Conservation (phyloP, 768 basidiomycete genomes). For the Lanmaoa rubissima region DNA sequence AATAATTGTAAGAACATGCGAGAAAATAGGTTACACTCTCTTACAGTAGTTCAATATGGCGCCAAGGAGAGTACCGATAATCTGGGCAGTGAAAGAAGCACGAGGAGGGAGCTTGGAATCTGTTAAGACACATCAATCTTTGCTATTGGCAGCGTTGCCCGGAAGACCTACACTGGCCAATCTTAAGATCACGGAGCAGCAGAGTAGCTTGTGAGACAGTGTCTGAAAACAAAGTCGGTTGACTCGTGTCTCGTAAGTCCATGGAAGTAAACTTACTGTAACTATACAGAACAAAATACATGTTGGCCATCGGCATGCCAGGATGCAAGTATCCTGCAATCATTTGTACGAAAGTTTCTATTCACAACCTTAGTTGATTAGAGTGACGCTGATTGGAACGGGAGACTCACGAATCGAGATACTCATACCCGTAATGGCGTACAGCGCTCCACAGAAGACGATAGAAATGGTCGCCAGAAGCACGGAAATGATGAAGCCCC, state of each 20-base stretch:
- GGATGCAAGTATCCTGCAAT: slow-evolving; percentile 38
- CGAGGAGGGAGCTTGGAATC: slow-evolving; percentile 60
- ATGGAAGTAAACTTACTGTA: slow-evolving; percentile 36
- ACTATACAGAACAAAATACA: slow-evolving; percentile 45
- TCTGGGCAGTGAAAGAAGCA: slow-evolving; percentile 59
- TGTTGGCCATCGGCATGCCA: slow-evolving; percentile 42
- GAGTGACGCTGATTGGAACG: not conserved
- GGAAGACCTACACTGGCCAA: slow-evolving; percentile 21
- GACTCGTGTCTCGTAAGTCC: slow-evolving; percentile 38
- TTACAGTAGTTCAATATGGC: slow-evolving; percentile 45
- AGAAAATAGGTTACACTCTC: not conserved
- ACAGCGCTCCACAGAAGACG: slow-evolving; percentile 53
- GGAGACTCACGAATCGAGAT: slow-evolving; percentile 20
- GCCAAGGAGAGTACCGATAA: slow-evolving; percentile 54
- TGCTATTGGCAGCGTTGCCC: slow-evolving; percentile 21
- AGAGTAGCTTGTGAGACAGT: slow-evolving; percentile 48
- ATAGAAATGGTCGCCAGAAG: slow-evolving; percentile 49
- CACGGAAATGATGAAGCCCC: slow-evolving; percentile 53
- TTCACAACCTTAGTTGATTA: not conserved
- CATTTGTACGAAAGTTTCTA: slow-evolving; percentile 35
- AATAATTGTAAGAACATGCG: slow-evolving; percentile 10
- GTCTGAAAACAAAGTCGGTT: slow-evolving; percentile 37
- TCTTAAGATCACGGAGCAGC: slow-evolving; percentile 60
- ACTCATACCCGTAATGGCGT: slow-evolving; percentile 43
- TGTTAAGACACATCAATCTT: slow-evolving; percentile 31